Conservation (phyloP, 2,329 filamentous ascomycete genomes). For the Pleurostoma richardsiae region DNA sequence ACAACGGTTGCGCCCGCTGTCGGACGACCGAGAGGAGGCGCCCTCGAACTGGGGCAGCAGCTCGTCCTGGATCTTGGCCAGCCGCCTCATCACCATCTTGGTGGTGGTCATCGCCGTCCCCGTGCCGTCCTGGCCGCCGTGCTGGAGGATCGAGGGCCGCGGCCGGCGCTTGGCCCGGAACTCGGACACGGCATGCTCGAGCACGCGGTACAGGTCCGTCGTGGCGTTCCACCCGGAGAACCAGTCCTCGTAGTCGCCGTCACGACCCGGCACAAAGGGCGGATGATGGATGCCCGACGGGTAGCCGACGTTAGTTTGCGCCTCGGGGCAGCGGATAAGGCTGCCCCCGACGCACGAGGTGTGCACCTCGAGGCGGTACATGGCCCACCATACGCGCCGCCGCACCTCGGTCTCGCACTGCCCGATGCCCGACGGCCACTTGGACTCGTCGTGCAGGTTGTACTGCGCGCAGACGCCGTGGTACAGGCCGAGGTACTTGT, state of each 20-base stretch:
- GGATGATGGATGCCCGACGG: constrained; percentile 5
- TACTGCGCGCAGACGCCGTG: constrained; percentile 11
- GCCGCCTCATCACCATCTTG: background rate
- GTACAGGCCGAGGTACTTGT: constrained; percentile 13
- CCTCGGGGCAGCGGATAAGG: constrained; percentile 11
- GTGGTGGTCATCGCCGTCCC: background rate
- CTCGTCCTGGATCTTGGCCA: constrained; percentile 2
- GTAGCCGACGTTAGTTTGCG: constrained; percentile 11
- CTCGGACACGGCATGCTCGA: constrained; percentile 1
- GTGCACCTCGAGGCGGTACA: constrained; percentile 16
- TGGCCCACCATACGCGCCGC: constrained; percentile 13
- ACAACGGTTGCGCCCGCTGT: constrained; percentile 5
- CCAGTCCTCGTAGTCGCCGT: constrained; percentile 3
- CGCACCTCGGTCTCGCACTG: constrained; percentile 9
- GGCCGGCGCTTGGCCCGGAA: constrained; percentile 6
- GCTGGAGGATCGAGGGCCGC: constrained; percentile 4
- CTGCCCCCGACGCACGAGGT: constrained; percentile 13
- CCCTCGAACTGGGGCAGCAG: background rate
- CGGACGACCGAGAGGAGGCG: background rate
- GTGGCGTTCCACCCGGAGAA: background rate
- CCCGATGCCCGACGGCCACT: constrained; percentile 10
- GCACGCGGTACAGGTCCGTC: background rate
- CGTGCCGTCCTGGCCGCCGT: background rate
- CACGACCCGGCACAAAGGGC: constrained; percentile 1
- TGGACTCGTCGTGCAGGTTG: constrained; percentile 11